Base-by-base conservation (phyloP, 495 filamentous ascomycete genomes). In the Aspergillus cristatus region DNA sequence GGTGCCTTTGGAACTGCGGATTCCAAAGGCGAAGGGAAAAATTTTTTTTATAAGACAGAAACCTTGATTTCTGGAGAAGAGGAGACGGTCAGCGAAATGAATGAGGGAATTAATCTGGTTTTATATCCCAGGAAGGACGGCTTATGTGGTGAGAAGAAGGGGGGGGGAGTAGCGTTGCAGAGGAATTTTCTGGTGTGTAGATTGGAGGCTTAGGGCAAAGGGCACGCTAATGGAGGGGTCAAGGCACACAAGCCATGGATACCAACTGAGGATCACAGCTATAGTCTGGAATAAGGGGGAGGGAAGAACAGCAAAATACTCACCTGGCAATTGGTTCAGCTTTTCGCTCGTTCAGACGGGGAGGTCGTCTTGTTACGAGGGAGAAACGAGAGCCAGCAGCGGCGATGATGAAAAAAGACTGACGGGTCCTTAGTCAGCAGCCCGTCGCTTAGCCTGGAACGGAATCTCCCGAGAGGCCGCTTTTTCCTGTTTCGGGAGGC, bases 21-120 rank as follows among this genome's bases (percentile, higher is more conserved):
- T 61, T 68, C 75, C 76, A 81, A 82, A 82, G 79, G 76, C 78
- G 58, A 54, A 26, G 34, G 15, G 41, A 34, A 40, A 47, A 47
- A 40, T 31, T 32, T 32, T 35, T 37, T 24, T 13, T 28, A 32
- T 12, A 13, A 34, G 28, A n/a, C 3, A 14, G 12, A 31, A 30
- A 30, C 18, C 17, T 30, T 29, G 30, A 15, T 17, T 15, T 30
- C 41, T 48, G 37, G 28, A 24, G 29, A 15, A 38, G 28, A 39
- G 49, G 13, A 33, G 38, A 42, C 36, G 50, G 41, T 48, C 45
- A 48, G 44, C 29, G 18, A 22, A n/a, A 6, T 6, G n/a, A 4
- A 11, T 11, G 20, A 24, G 20, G 20, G 20, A 24, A 24, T 24
- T 24, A 24, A 24, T 6, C 12, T n/a, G 5, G 6, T 3, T 31